Evolutionary conservation across 805 yeast species (phyloP), one percentile per base, ranked within the genome.

Genomic region (Starmera pachycereana): DNA sequence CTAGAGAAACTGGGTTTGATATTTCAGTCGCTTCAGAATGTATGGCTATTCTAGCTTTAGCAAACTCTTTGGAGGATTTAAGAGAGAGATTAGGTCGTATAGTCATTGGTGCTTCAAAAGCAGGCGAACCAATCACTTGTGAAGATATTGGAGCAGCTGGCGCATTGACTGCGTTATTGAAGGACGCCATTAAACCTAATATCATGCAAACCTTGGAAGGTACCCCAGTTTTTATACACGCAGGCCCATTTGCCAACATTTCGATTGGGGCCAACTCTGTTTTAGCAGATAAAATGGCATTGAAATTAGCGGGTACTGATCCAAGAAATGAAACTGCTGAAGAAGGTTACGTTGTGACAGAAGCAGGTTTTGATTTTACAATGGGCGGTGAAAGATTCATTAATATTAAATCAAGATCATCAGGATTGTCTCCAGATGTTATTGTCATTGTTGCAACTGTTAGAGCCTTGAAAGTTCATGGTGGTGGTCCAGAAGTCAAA

Each of bases 331-430:
- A 68, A 33, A 63, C 70, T 55, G 44, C 45, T 62, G 72, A 46
- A 57, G 72, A 77, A 40, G 97, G 97, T 49, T 90, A 76, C 58
- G 97, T 88, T 40, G 86, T 90, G 45, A 90, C 98, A 38, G 98
- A 90, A 63, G 97, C 97, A 32, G 98, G 98, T 39, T 90, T 90
- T 66, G 97, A 90, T 64, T 90, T 92, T 71, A 90, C 97, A 37
- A 90, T 90, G 97, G 98, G 98, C 49, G 97, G 97, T 52, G 98
- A 90, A 69, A 76, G 97, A 56, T 90, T 90, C 67, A 76, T 90
- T 65, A 87, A 90, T 69, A 90, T 90, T 62, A 90, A 90, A 68
- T 88, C 97, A 63, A 80, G 97, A 60, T 73, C 95, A 14, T 82
- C 94, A 32, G 96, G 96, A 5, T 71, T 84, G 43, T 65, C 71